Base-by-base conservation (phyloP, 1,284 basidiomycete genomes). In the Cutaneotrichosporon cavernicola region DNA sequence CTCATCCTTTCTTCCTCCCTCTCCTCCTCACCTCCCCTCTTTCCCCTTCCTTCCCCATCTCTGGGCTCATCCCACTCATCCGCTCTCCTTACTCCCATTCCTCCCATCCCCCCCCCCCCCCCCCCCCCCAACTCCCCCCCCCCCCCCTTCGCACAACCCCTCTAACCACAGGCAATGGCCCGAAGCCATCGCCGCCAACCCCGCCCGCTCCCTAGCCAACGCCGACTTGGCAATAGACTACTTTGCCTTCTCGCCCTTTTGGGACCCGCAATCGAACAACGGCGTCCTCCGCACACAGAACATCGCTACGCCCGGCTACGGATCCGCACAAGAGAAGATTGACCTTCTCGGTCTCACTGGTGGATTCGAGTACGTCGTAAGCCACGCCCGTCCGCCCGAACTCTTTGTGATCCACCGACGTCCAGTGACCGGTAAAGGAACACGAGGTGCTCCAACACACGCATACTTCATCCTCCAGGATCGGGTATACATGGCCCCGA, bases 221-320 rank as follows among this genome's bases (percentile, higher is more conserved):
- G 56, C 75, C 4, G 76, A 78, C 47, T 62, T 76, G 18, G 76
- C 75, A 36, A 70, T 80, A 70, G 78, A 80, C 66, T 80, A 78
- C 66, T 80, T 80, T 58, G 74, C 76, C 9, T 72, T 70, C 60
- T 78, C 76, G 14, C 78, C 78, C 5, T 80, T 80, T 68, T 80
- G 71, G 66, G 75, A 78, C 62, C 38, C 66, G 2, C 70, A 72
- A 40, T 77, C 73, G 30, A 80, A 80, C 58, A 80, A 80, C 64
- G 69, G 69, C 51, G 71, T 71, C 11, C 65, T 80, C 34, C 59
- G 78, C 6, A 76, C 74, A 0, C 78, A 80, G 56, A 55, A 72
- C 14, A 71, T 80, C 10, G 72, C 73, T 60, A 72, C 76, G 43
- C 75, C 74, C 13, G 69, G 65, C 1, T 80, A 77, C 61, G 76